A percentile compares a stretch with the other conserved stretches of the same genome.
phyloP scores from a whole-genome alignment of 495 filamentous ascomycete species.

The Penicillium subrubescens region DNA sequence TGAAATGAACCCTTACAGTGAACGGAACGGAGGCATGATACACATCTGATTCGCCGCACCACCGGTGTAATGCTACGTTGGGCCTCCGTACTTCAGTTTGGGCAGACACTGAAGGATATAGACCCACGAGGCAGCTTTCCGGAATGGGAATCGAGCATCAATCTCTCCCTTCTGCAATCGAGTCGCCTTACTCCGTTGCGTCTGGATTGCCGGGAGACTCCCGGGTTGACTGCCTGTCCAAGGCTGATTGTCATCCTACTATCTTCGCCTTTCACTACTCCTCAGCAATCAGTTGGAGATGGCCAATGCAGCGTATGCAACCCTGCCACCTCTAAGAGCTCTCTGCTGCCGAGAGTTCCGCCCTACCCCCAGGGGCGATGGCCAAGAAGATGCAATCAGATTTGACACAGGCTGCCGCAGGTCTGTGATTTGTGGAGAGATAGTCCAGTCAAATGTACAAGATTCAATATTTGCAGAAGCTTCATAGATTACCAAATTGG shows the following conservation, averaged over 20 bases:
- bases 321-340: not conserved
- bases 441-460: slow-evolving; percentile 8
- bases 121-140: slow-evolving; percentile 18
- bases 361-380: not conserved
- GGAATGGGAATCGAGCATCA: slow-evolving; percentile 17
- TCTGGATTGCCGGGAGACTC: not conserved
- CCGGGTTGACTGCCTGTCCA: not conserved
- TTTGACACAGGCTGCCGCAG: slow-evolving; percentile 10
- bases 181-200: not conserved
- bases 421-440: slow-evolving; percentile 3
- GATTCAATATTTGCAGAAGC: not conserved
- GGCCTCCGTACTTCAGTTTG: slow-evolving; percentile 27
- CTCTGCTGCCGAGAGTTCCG: not conserved
- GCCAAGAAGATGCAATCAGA: slow-evolving; percentile 6
- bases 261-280: not conserved
- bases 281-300: not conserved
- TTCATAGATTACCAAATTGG: not conserved
- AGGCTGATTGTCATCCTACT: not conserved
- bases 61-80: slow-evolving; percentile 17
- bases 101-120: slow-evolving; percentile 23
- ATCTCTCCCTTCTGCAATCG: slow-evolving; percentile 5
- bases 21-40: slow-evolving; percentile 6
- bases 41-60: slow-evolving; percentile 25
- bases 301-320: not conserved
- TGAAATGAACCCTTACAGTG: slow-evolving; percentile 30